Base-by-base conservation (phyloP, 1,284 basidiomycete genomes). In the Cyathus olla region DNA sequence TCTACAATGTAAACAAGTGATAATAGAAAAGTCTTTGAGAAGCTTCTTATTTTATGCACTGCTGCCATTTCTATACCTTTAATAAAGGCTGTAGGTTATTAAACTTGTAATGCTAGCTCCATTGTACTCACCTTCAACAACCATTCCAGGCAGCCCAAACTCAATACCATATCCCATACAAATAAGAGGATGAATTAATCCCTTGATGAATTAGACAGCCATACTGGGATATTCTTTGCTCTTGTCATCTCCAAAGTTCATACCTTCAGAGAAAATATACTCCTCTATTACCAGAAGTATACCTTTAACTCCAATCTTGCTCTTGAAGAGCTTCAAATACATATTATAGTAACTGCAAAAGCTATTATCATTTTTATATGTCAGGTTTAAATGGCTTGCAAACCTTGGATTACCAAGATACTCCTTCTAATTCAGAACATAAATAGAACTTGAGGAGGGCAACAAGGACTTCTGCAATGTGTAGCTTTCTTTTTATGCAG, bases 81-180 rank as follows among this genome's bases (percentile, higher is more conserved):
- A 13, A 15, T 52, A 3, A 24, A 3, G 5, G 15, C 26, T 9
- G 11, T 3, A 10, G 4, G 28, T 19, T 26, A 15, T 57, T 2
- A 27, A 21, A 3, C 57, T 11, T 54, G 24, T 3, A 15, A 9
- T 44, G 15, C 55, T 5, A 4, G 15, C 15, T 22, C 10, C 17
- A 31, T 37, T 51, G 17, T 37, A 56, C 72, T 9, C 55, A 88
- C 90, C 90, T 83, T 92, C 90, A 3, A 86, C 85, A 17, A 89
- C 72, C 69, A 90, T 84, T 5, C 91, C 90, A 3, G 81, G 82
- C 19, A 91, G 68, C 4, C 83, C 83, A 64, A 92, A 90, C 68
- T 92, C 91, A 4, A 83, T 72, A 2, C 89, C 90, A 70, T 89
- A 89, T 1, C 88, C 90, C 1, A 79, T 66, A 61, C 91, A 88